Evolutionary conservation across 257 asterid genomes (phyloP).

Genomic region (Asclepias syriaca): DNA sequence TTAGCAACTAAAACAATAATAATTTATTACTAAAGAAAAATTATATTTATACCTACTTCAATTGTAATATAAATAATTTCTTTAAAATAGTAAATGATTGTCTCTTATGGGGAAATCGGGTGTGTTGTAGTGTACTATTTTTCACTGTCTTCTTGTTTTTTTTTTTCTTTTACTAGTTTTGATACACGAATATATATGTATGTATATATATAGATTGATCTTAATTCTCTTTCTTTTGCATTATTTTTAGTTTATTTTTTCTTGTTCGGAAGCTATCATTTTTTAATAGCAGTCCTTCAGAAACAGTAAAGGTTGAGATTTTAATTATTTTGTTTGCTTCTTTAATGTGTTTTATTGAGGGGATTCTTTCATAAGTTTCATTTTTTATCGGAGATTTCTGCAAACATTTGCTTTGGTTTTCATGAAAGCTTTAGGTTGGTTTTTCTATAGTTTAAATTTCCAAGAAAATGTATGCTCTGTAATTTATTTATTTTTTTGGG

Average conservation of each 20-base stretch:
- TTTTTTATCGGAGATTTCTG: not conserved
- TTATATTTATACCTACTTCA: too few species aligned
- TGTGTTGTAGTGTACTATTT: not conserved
- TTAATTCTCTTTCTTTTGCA: not conserved
- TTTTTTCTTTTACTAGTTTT: not conserved
- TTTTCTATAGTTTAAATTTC: not conserved
- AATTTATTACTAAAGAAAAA: not conserved
- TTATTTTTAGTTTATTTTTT: not conserved
- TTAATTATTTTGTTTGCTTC: conserved; percentile 5
- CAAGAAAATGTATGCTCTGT: not conserved
- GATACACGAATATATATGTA: not conserved
- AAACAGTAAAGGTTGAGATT: conserved; percentile 10
- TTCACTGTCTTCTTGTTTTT: conserved; percentile 14
- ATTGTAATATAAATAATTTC: too few species aligned
- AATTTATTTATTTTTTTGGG: not conserved
- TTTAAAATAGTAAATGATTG: too few species aligned
- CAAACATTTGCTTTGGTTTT: conserved; percentile 24
- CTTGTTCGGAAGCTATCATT: conserved; percentile 9
- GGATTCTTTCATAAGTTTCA: not conserved
- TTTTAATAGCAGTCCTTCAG: conserved; percentile 10
- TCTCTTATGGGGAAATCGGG: too few species aligned
- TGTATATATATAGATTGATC: not conserved
- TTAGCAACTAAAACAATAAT: conserved; percentile 23
- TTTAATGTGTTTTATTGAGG: conserved; percentile 10
- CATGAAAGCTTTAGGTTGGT: conserved; percentile 7